Base-by-base conservation (phyloP, 2,329 filamentous ascomycete species). In the Penicillium occitanis region DNA sequence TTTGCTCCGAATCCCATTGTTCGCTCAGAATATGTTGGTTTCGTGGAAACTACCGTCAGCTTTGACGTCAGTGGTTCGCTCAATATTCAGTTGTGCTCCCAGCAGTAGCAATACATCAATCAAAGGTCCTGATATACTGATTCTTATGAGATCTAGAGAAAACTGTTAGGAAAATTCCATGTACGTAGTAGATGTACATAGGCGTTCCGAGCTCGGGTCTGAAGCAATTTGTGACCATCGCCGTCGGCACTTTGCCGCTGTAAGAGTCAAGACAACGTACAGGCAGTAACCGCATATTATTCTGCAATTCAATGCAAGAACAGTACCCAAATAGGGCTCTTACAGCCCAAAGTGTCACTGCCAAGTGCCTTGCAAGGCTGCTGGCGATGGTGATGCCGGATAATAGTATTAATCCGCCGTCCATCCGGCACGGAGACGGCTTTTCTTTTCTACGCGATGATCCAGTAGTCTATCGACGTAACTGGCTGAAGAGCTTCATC, bases 401-500 rank as follows among this genome's bases (percentile, higher is more conserved):
- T 44, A 60, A 60, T 60, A 60, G 57, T 60, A 53, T 61, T 65
- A 57, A 64, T 57, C 62, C 61, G 61, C 61, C 58, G 35, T 46
- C 62, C 44, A 65, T 58, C 57, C 65, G 53, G 61, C 65, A 63
- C 65, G 65, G 66, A 65, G 66, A 61, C 66, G 66, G 66, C 58
- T 44, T 67, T 64, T 67, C 66, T 67, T 67, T 67, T 67, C 66
- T 67, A 67, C 66, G 66, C 66, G 66, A 58, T 67, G 66, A 67
- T 51, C 66, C 61, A 67, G 53, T 48, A 46, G 58, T 57, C 46
- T 44, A 44, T 37, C 58, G 33, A 60, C 33, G 63, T 40, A 50
- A 53, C 46, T 35, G 55, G 50, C 60, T 40, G 19, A 59, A 50
- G 51, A 40, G 57, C 42, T 59, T 57, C 30, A 40, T 59, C 25